A percentile compares a stretch with the other conserved stretches of the same genome.
Conservation (phyloP, 352 stramenopile species). For the Phytophthora pistaciae region DNA sequence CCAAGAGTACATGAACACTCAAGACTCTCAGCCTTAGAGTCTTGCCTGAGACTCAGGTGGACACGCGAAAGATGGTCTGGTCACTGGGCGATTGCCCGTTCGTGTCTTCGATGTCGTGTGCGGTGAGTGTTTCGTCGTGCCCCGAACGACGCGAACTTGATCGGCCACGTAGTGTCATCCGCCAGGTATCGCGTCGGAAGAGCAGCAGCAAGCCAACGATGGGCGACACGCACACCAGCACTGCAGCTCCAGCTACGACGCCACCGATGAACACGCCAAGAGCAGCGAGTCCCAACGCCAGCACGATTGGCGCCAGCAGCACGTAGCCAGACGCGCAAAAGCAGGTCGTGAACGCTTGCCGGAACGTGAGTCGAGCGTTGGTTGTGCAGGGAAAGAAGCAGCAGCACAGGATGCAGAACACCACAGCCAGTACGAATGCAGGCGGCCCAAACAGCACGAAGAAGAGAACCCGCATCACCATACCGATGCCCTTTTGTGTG, state of each 20-base stretch:
- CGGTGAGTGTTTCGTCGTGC: conserved; percentile 23
- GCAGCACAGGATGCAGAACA: conserved; percentile 66
- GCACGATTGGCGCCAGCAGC: conserved; percentile 55
- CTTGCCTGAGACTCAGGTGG: no score
- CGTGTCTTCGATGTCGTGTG: conserved; percentile 36
- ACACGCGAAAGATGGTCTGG: conserved; percentile 40
- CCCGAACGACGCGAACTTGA: conserved; percentile 22
- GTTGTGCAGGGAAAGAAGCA: conserved; percentile 73
- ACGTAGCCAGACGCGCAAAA: conserved; percentile 69
- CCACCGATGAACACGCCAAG: conserved; percentile 39
- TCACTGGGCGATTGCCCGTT: conserved; percentile 40
- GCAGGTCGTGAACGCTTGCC: conserved; percentile 70
- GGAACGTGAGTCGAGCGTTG: conserved; percentile 49
- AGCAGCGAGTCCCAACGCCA: conserved; percentile 40
- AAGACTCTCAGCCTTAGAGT: no score
- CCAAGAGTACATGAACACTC: not conserved
- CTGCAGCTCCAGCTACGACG: conserved; percentile 29
- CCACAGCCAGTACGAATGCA: conserved; percentile 63
- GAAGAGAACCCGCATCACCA: conserved; percentile 58
- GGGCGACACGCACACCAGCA: conserved; percentile 41
- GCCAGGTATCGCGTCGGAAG: conserved; percentile 22
- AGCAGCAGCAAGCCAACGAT: conserved; percentile 39
- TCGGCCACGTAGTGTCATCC: conserved; percentile 6
- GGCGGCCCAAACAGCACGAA: conserved; percentile 75
- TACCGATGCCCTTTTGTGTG: conserved; percentile 45